Percentiles rank a stretch among this genome's conserved stretches.
phyloP scores from a whole-genome alignment of 148 eudicot genomes.

The Persicaria tinctoria region DNA sequence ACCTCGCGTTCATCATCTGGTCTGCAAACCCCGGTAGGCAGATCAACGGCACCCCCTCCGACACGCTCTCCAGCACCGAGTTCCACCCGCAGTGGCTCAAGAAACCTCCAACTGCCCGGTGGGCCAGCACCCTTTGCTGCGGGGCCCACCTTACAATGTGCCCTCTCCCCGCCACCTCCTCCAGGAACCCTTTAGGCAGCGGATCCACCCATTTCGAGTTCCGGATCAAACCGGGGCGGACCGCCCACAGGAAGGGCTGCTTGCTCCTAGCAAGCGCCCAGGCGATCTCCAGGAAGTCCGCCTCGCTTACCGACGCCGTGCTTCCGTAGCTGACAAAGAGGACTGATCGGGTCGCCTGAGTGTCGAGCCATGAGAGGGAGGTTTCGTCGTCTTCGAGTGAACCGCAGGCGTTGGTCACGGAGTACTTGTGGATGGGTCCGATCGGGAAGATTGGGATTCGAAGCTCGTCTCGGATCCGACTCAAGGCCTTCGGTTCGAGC shows the following conservation, averaged over 20 bases:
- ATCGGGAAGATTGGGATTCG: conserved; percentile 26
- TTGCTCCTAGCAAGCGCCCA: conserved; percentile 43
- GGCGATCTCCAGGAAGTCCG: conserved; percentile 36
- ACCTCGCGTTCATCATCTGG: conserved; percentile 39
- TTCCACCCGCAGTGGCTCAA: conserved; percentile 66
- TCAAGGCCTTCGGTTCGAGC: conserved; percentile 26
- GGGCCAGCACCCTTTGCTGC: conserved; percentile 46
- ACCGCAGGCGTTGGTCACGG: conserved; percentile 23
- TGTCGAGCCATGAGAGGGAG: conserved; percentile 46
- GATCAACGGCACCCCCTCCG: conserved; percentile 61
- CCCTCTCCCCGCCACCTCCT: conserved; percentile 27
- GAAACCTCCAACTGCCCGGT: conserved; percentile 43
- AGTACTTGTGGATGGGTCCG: conserved; percentile 39
- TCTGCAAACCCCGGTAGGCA: conserved; percentile 40
- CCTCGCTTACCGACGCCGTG: conserved; percentile 21
- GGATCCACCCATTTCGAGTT: conserved; percentile 22
- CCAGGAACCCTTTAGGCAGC: conserved; percentile 30
- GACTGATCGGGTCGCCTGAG: conserved; percentile 37
- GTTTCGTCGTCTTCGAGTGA: conserved; percentile 23
- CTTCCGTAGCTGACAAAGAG: conserved; percentile 63
- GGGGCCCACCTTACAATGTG: conserved; percentile 60
- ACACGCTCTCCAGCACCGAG: conserved; percentile 53
- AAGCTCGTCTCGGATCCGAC: conserved; percentile 16
- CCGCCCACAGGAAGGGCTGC: conserved; percentile 57
- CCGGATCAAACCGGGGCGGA: conserved; percentile 30